Evolutionary conservation across 73 alveolate species (phyloP).

Genomic region (Tetrahymena malaccensis): DNA sequence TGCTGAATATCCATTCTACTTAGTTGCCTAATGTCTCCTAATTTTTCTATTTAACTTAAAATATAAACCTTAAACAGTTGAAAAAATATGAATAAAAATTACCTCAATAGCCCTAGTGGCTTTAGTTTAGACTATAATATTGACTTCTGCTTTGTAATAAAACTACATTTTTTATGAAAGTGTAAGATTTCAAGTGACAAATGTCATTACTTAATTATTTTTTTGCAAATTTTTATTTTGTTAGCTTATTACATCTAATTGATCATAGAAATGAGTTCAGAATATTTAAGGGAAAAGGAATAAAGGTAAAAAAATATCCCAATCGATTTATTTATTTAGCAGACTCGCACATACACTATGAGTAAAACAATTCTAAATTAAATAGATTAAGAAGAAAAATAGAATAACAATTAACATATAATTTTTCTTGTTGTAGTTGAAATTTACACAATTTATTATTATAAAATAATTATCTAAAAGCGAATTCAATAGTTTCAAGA

Average conservation of each 20-base stretch:
- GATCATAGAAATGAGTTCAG: background rate
- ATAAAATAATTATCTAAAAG: background rate
- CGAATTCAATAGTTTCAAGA: background rate
- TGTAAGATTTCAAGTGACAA: background rate
- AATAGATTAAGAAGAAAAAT: background rate
- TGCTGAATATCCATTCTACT: background rate
- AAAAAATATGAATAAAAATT: background rate
- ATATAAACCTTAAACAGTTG: background rate
- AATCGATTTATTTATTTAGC: background rate
- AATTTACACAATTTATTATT: no score
- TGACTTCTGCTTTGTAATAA: background rate
- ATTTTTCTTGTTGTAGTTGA: background rate
- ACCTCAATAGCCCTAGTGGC: background rate
- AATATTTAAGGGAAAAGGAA: background rate
- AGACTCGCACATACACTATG: background rate
- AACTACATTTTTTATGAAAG: background rate
- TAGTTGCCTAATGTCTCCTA: background rate
- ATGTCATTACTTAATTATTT: background rate
- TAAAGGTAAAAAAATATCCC: background rate
- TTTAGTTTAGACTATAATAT: background rate
- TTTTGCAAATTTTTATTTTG: background rate
- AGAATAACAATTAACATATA: background rate
- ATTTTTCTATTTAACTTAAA: background rate
- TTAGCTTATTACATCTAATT: background rate
- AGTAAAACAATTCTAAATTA: background rate